Conservation (phyloP, 2,329 filamentous ascomycete genomes). For the Talaromyces rugulosus region DNA sequence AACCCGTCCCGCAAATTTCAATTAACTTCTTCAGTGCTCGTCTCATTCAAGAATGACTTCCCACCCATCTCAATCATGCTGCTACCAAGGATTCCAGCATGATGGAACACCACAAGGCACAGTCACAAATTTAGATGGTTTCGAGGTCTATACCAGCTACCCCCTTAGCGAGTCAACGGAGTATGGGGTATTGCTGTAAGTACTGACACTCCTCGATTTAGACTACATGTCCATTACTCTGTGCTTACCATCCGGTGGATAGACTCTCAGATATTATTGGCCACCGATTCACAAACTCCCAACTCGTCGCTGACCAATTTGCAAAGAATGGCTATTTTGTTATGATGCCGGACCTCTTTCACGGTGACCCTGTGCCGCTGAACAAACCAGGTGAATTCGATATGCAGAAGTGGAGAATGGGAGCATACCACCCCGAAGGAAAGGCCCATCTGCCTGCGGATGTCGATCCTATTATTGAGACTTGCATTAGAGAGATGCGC, state of each 20-base stretch:
- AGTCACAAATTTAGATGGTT: background rate
- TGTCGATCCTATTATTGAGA: slow-evolving; percentile 2
- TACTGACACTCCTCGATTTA: background rate
- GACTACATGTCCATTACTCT: background rate
- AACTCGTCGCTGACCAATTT: slow-evolving; percentile 5
- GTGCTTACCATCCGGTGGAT: too few relatives aligned
- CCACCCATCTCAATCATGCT: background rate
- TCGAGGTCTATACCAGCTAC: slow-evolving; percentile 4
- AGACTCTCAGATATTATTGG: slow-evolving; percentile 7
- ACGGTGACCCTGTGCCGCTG: background rate
- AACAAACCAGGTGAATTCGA: background rate
- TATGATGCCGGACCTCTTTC: slow-evolving; percentile 6
- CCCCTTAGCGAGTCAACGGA: background rate
- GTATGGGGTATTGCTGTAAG: background rate
- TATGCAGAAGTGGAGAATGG: slow-evolving; percentile 2
- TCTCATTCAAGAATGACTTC: slow-evolving; percentile 1
- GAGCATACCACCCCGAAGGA: background rate
- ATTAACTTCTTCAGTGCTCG: background rate
- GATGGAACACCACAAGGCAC: background rate
- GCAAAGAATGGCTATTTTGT: slow-evolving; percentile 4
- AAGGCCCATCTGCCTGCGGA: background rate
- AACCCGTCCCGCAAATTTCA: background rate
- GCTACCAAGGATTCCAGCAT: background rate
- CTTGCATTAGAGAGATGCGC: slow-evolving; percentile 2
- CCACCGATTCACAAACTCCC: background rate